A percentile compares a stretch with the other conserved stretches of the same genome.
Evolutionary conservation across 2,329 filamentous ascomycete genomes (phyloP).

Genomic region (Talaromyces pinophilus): DNA sequence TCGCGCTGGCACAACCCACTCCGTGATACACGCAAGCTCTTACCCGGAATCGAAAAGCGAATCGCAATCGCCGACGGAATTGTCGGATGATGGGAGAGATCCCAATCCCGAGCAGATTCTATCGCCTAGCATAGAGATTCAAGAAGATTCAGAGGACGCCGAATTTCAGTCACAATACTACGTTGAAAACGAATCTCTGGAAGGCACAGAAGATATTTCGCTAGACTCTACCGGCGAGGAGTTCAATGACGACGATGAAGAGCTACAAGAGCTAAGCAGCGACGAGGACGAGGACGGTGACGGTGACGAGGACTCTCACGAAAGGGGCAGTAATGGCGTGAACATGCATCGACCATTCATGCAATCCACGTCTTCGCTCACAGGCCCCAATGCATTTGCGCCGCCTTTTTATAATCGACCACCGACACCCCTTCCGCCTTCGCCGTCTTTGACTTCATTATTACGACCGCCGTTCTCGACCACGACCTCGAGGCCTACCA

Average conservation of each 20-base stretch:
- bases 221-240: slow-evolving; percentile 20
- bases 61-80: neutral
- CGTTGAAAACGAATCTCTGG: slow-evolving; percentile 41
- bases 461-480: slow-evolving; percentile 69
- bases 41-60: neutral
- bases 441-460: slow-evolving; percentile 87
- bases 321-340: neutral
- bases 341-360: slow-evolving; percentile 41
- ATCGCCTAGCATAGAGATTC: slow-evolving; percentile 19
- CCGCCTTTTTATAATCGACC: slow-evolving; percentile 97
- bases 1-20: slow-evolving; percentile 12
- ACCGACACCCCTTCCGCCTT: slow-evolving; percentile 90
- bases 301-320: slow-evolving; percentile 24
- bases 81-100: slow-evolving; percentile 1
- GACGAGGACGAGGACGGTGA: slow-evolving; percentile 25
- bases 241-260: slow-evolving; percentile 20
- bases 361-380: slow-evolving; percentile 45
- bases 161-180: slow-evolving; percentile 50
- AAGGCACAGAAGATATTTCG: slow-evolving; percentile 26
- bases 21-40: slow-evolving; percentile 7
- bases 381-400: slow-evolving; percentile 55
- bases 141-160: slow-evolving; percentile 15
- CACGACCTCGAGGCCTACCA: slow-evolving; percentile 81
- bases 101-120: neutral
- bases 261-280: slow-evolving; percentile 22